These are phyloP conservation scores for Aspergillus transmontanensis DNA, from an alignment of 2,329 filamentous ascomycete genomes.

Conservation along the genomic window DNA sequence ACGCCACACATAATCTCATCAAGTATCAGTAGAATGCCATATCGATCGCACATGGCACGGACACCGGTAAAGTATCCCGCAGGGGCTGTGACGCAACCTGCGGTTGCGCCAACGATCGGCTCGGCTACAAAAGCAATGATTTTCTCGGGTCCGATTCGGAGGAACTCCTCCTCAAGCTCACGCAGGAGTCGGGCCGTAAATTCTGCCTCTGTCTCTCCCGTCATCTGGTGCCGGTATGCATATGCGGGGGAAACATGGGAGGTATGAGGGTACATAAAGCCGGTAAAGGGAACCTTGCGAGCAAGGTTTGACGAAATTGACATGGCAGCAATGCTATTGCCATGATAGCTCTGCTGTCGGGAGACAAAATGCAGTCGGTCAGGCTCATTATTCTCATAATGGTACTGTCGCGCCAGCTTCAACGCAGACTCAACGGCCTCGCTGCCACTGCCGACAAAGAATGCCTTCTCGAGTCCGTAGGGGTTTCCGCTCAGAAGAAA, in stretches of 20 bases:
- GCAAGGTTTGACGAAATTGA: not conserved
- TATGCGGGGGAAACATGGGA: conserved; percentile 4
- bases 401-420: conserved; percentile 8
- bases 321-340: conserved; percentile 7
- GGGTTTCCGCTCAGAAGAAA: not conserved
- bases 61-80: conserved; percentile 3
- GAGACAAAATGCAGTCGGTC: conserved; percentile 1
- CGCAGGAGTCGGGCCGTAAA: not conserved
- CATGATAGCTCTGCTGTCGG: conserved; percentile 7
- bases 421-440: conserved; percentile 7
- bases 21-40: conserved; percentile 1
- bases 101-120: conserved; percentile 1
- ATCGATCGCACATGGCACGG: not conserved
- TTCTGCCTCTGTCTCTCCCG: not conserved
- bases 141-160: not conserved
- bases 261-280: not conserved
- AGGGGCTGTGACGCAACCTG: conserved; percentile 4
- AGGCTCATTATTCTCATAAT: not conserved
- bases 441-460: conserved; percentile 7
- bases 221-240: not conserved
- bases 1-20: conserved; percentile 11
- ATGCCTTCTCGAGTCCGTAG: conserved; percentile 3
- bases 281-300: conserved; percentile 2
- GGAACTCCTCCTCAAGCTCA: conserved; percentile 7
- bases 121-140: conserved; percentile 6